A percentile compares a stretch with the other conserved stretches of the same genome.
These are phyloP conservation scores for Davidsoniella neocaledoniae DNA, from an alignment of 2,329 filamentous ascomycete species.

Conservation along the genomic window DNA sequence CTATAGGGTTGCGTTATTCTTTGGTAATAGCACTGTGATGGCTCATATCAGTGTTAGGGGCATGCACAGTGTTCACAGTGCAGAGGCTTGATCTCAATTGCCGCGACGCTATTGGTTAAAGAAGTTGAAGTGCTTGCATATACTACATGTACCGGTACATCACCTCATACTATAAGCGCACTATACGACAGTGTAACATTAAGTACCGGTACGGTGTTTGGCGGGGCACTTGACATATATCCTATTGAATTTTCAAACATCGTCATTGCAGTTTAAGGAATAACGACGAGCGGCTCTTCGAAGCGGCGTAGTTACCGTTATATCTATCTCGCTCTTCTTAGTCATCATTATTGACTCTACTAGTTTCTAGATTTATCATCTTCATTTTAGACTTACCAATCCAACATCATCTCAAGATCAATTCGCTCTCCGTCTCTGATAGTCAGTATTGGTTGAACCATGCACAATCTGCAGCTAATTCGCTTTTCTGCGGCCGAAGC, in stretches of 20 bases:
- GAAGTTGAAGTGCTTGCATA: conserved; percentile 4
- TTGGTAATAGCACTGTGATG: no score
- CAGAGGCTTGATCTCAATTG: neutral
- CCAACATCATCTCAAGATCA: neutral
- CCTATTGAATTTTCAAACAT: no score
- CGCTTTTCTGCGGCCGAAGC: conserved; percentile 50
- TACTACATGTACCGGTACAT: neutral
- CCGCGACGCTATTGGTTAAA: conserved; percentile 4
- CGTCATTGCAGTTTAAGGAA: no score
- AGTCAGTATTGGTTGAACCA: conserved; percentile 22
- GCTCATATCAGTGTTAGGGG: no score
- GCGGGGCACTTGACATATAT: no score
- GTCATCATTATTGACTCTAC: no score
- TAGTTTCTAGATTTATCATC: neutral
- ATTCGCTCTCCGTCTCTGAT: neutral
- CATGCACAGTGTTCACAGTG: neutral
- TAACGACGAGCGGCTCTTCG: no score
- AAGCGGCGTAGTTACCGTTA: neutral
- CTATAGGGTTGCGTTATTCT: no score
- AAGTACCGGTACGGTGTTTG: no score
- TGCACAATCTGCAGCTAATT: conserved; percentile 80
- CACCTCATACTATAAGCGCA: neutral
- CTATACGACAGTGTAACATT: no score
- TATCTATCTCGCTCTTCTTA: no score
- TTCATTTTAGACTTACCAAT: neutral